Percentiles rank a stretch among this genome's conserved stretches.
phyloP scores from a whole-genome alignment of 148 eudicot genomes.

The Chenopodium suecicum region DNA sequence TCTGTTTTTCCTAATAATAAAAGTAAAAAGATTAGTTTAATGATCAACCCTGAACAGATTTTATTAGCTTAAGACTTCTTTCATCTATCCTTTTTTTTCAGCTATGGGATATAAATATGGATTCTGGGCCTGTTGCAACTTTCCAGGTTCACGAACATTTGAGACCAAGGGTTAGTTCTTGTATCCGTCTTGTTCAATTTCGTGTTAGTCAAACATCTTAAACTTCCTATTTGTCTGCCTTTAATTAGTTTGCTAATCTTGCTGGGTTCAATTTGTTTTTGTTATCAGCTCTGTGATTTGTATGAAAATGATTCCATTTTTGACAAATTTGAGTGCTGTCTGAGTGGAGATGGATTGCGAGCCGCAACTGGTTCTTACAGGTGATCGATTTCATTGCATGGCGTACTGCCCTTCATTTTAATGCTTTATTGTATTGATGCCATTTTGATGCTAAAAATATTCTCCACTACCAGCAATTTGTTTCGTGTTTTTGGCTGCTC shows the following conservation, averaged over 20 bases:
- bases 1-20: too few relatives aligned
- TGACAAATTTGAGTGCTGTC: conserved; percentile 91
- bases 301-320: conserved; percentile 93
- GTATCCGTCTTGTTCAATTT: not conserved
- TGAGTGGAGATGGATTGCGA: conserved; percentile 79
- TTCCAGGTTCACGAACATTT: conserved; percentile 91
- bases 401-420: not conserved
- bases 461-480: conserved; percentile 59
- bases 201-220: not conserved
- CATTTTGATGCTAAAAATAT: conserved; percentile 1
- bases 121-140: conserved; percentile 92
- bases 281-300: conserved; percentile 70
- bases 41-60: not conserved
- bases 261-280: not conserved
- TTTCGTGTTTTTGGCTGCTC: conserved; percentile 90
- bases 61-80: not conserved
- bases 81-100: conserved; percentile 21
- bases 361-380: conserved; percentile 93
- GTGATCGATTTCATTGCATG: conserved; percentile 21
- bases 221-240: not conserved
- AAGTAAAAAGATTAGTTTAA: not conserved
- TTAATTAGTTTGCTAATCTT: not conserved
- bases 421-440: not conserved
- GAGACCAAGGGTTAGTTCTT: conserved; percentile 74
- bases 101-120: conserved; percentile 99